Base-by-base conservation (phyloP, 495 filamentous ascomycete genomes). In the Jackrogersella multiformis region DNA sequence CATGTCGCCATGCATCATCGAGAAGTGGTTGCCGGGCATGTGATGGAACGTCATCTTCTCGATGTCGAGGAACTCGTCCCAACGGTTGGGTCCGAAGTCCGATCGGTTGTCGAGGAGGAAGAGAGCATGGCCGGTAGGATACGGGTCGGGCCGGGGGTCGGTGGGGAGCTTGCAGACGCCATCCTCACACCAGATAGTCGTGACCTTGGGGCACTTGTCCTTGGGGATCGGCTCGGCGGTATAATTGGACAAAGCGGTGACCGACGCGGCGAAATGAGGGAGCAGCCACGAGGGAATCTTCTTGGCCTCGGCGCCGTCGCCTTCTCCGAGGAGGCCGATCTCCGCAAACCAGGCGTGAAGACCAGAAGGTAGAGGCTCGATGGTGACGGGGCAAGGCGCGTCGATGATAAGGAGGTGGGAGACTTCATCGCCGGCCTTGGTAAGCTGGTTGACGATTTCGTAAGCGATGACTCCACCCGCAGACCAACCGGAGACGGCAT, bases 381-480 rank as follows among this genome's bases (percentile, higher is more conserved):
- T 88, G 12, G 85, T 88, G 57, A 91, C 84, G 1, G 87, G 92
- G 79, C 87, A 92, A 0, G 93, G 93, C 0, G 92, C 87, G 75
- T 97, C 93, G 60, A 97, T 88, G 49, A 97, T 82, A 49, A 96
- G 77, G 2, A 97, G 86, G 45, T 88, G 83, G 45, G 90, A 89
- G 39, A 96, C 90, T 51, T 78, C 76, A 30, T 94, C 90, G 21
- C 87, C 87, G 15, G 83, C 81, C 45, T 86, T 82, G 66, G 88
- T 82, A 7, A 96, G 81, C 64, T 92, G 88, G 55, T 86, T 87
- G 26, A 87, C 87, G 20, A 91, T 89, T 72, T 96, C 92, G 73
- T 92, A 97, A 21, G 93, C 93, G 66, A 94, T 89, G 32, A 95
- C 91, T 39, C 93, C 93, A 51, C 93, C 93, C 7, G 92, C 93